These are phyloP conservation scores for Mycocentrospora acerina DNA, from an alignment of 2,329 filamentous ascomycete genomes.

Conservation along the genomic window DNA sequence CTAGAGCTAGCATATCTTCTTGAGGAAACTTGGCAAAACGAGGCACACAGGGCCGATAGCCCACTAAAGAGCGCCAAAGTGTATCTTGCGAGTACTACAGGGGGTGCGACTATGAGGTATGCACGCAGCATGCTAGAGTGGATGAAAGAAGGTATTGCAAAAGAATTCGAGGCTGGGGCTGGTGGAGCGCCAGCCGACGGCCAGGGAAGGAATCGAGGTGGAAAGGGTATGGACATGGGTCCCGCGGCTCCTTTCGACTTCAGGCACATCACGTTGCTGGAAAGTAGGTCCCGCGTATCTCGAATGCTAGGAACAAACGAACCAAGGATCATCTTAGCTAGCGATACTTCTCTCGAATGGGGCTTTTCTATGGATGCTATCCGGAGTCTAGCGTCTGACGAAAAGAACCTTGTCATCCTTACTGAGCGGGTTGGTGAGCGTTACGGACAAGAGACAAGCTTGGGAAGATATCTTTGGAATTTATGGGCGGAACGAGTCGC, in stretches of 20 bases:
- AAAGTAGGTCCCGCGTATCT: slow-evolving; percentile 77
- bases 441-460: slow-evolving; percentile 34
- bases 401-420: slow-evolving; percentile 81
- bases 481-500: slow-evolving; percentile 39
- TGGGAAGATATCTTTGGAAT: slow-evolving; percentile 77
- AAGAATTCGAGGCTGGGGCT: slow-evolving; percentile 77
- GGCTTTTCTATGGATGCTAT: slow-evolving; percentile 86
- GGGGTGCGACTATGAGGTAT: slow-evolving; percentile 85
- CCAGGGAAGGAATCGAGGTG: slow-evolving; percentile 35
- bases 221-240: slow-evolving; percentile 45
- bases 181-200: slow-evolving; percentile 32
- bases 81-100: slow-evolving; percentile 83
- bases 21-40: slow-evolving; percentile 77
- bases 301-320: slow-evolving; percentile 60
- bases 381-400: slow-evolving; percentile 70
- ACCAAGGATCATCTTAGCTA: slow-evolving; percentile 81
- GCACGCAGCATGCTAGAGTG: slow-evolving; percentile 96
- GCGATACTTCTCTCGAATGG: slow-evolving; percentile 89
- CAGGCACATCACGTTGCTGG: slow-evolving; percentile 77
- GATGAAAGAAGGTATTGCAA: slow-evolving; percentile 96
- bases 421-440: slow-evolving; percentile 68
- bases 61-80: slow-evolving; percentile 58
- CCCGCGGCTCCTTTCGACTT: slow-evolving; percentile 82
- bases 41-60: slow-evolving; percentile 34
- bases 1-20: slow-evolving; percentile 89